Conservation (phyloP, 177 flowering plant genomes). For the Tripterygium wilfordii region DNA sequence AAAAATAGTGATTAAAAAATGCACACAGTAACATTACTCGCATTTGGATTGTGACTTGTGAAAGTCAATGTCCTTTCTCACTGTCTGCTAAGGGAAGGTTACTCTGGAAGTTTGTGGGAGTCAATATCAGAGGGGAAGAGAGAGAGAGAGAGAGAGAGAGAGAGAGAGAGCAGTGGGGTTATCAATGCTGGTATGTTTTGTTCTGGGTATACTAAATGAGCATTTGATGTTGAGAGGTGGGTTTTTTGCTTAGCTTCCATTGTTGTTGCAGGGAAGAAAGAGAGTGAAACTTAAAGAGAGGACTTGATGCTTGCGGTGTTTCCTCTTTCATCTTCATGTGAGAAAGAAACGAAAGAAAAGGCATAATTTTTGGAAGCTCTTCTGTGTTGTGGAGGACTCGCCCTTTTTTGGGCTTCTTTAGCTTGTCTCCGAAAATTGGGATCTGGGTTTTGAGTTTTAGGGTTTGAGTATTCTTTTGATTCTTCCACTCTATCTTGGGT, state of each 20-base stretch:
- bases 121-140: conserved; percentile 9
- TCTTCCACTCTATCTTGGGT: conserved; percentile 10
- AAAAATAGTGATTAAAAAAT: conserved; percentile 1
- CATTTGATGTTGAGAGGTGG: conserved; percentile 19
- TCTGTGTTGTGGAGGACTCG: background rate
- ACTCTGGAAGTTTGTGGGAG: background rate
- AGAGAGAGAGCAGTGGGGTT: conserved; percentile 12
- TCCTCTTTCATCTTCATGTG: background rate
- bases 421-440: conserved; percentile 13
- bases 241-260: conserved; percentile 15
- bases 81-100: conserved; percentile 8
- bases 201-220: conserved; percentile 22
- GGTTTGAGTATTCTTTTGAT: conserved; percentile 20
- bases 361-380: background rate
- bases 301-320: no score
- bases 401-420: background rate
- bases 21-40: conserved; percentile 4
- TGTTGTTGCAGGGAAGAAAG: conserved; percentile 17
- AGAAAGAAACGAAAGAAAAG: background rate
- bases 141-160: conserved; percentile 13
- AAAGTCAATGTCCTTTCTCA: conserved; percentile 31
- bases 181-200: conserved; percentile 14
- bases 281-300: conserved; percentile 11
- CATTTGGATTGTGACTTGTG: conserved; percentile 14
- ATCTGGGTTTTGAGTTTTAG: conserved; percentile 25